These are phyloP conservation scores for Diaporthe destruens DNA, from an alignment of 2,329 filamentous ascomycete species.

Conservation along the genomic window DNA sequence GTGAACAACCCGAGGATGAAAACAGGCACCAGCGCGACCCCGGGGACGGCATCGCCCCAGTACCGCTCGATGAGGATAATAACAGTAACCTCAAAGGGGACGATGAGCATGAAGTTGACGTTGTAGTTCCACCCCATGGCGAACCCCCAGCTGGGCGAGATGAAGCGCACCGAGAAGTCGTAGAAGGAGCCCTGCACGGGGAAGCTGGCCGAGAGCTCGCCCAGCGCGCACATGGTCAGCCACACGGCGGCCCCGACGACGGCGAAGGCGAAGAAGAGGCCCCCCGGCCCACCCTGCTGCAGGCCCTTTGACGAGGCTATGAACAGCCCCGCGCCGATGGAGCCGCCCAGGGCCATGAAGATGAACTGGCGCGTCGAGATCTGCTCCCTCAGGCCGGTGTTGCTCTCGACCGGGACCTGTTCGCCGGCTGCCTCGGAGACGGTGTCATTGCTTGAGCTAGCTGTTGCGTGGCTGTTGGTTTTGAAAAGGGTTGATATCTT, in stretches of 20 bases:
- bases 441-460: neutral
- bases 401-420: constrained; percentile 9
- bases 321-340: constrained; percentile 54
- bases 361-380: constrained; percentile 53
- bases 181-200: constrained; percentile 55
- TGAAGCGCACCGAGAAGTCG: constrained; percentile 54
- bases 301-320: constrained; percentile 51
- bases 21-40: constrained; percentile 52
- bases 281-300: constrained; percentile 49
- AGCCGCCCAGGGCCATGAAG: constrained; percentile 52
- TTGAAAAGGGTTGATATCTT: neutral
- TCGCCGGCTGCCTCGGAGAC: neutral
- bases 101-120: constrained; percentile 52
- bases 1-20: constrained; percentile 56
- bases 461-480: constrained; percentile 12
- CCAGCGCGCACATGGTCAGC: constrained; percentile 49
- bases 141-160: constrained; percentile 54
- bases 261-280: constrained; percentile 50
- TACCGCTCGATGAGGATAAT: constrained; percentile 50
- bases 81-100: constrained; percentile 55
- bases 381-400: constrained; percentile 43
- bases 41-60: constrained; percentile 48
- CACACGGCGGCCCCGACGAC: constrained; percentile 51
- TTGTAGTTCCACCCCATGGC: constrained; percentile 57
- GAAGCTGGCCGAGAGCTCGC: constrained; percentile 50